Base-by-base conservation (phyloP, 129 eudicot species). In the Helichrysum umbraculigerum region DNA sequence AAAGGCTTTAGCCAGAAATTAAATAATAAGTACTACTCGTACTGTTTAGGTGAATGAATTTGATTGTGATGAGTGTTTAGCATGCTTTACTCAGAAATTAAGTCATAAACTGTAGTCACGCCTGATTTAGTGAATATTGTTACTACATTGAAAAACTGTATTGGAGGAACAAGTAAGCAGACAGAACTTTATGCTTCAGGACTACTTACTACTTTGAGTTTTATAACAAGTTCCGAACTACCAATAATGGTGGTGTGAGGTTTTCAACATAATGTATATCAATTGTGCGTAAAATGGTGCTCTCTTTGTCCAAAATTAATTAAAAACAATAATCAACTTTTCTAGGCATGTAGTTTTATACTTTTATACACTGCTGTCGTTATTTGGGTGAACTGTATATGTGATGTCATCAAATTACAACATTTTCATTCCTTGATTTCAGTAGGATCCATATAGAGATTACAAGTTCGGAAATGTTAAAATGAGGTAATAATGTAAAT, bases 401-500 rank as follows among this genome's bases (percentile, higher is more conserved):
- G 17, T 6, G n/a, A 17, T 12, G 54, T 47, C 54, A 47, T 47
- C 3, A 47, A 11, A 12, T 47, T 47, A 47, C 54, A 47, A 47
- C 54, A 47, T 14, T 47, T 14, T 1, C 54, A 47, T 47, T 47
- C 14, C 54, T 12, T 47, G 17, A 47, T 47, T 47, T 47, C 54
- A 47, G 54, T 47, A 15, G 54, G 54, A 47, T 47, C 54, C 54
- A 14, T 47, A 47, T 47, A 47, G 54, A 6, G 16, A 19, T 72
- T 32, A 25, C 51, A 71, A 71, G 54, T 12, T 14, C 5, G 35
- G 21, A 34, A 66, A 66, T 21, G 14, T n/a, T 52, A 73, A 68
- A 37, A 37, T 66, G 56, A 41, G 68, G 75, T 68, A 77, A 54
- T 28, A 54, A 22, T 54, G 57, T 22, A 56, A 67, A 35, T 59